Base-by-base conservation (phyloP, 1,284 basidiomycete genomes). In the Tilletia setariae region DNA sequence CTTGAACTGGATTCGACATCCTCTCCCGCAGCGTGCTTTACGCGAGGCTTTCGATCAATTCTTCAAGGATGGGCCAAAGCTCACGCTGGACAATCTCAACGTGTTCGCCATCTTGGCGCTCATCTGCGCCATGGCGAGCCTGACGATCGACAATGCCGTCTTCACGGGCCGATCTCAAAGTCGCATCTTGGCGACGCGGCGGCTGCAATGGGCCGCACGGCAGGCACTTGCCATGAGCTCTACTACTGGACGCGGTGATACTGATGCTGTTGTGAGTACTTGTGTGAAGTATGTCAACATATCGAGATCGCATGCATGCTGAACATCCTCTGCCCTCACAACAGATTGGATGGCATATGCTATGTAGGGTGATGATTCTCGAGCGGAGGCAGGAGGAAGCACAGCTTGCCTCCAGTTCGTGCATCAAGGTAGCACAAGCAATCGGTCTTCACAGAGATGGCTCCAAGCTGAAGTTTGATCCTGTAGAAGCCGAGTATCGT, bases 401-500 rank as follows among this genome's bases (percentile, higher is more conserved):
- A 7, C 35, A 30, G 28, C 56, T 61, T 19, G 56, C 56, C 25
- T 61, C 56, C 16, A 30, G 30, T 19, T 30, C 56, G 9, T 32
- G 25, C 15, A 35, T 61, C 11, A 61, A 61, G 56, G 30, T 61
- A 19, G 94, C 94, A 15, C 94, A 96, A 80, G 94, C 94, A 0
- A 88, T 97, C 46, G 94, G 94, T 19, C 84, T 97, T 42, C 94
- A 97, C 83, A 87, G 94, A 67, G 94, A 97, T 82, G 92, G 92
- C 19, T 87, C 89, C n/a, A 90, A 89, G 68, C 74, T 81, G 19
- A 77, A 77, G 44, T 70, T 68, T 28, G 70, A 92, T 70, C 87
- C 90, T 2, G 86, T 88, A 68, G 89, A 91, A 72, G 90, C 92
- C 3, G 94, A 97, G 84, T 92, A 95, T 76, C 87, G 94, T 62